These are phyloP conservation scores for Wickerhamiella spandovensis DNA, from an alignment of 805 yeast species.

Conservation along the genomic window DNA sequence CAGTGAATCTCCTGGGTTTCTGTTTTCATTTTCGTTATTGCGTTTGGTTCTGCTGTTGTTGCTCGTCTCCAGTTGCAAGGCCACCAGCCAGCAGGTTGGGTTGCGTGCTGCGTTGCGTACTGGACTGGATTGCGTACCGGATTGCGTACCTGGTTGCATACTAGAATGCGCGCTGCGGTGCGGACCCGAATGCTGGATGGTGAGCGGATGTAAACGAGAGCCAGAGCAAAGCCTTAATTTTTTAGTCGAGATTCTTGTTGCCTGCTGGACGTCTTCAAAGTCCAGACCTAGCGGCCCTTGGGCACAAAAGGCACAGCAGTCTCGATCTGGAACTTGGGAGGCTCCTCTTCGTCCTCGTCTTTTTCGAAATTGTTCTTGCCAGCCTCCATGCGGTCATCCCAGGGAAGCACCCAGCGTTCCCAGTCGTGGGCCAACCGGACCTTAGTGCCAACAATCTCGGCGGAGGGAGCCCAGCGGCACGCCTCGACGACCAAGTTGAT, in stretches of 20 bases:
- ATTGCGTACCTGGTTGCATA: no score
- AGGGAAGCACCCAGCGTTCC: slow-evolving; percentile 57
- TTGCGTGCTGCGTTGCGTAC: no score
- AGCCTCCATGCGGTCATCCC: slow-evolving; percentile 32
- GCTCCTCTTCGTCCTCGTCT: slow-evolving; percentile 14
- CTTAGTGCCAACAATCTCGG: slow-evolving; percentile 40
- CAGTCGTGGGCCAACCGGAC: slow-evolving; percentile 48
- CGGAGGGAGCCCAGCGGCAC: slow-evolving; percentile 37
- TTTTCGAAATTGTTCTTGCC: slow-evolving; percentile 32
- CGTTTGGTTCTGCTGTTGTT: no score
- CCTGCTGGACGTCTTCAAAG: background rate
- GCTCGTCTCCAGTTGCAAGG: no score
- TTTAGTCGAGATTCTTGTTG: background rate
- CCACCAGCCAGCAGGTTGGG: no score
- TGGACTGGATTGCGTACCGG: no score
- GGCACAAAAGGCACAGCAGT: slow-evolving; percentile 27
- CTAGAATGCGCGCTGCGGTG: no score
- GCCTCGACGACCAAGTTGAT: slow-evolving; percentile 40
- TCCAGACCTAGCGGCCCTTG: slow-evolving; percentile 9
- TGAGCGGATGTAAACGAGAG: no score
- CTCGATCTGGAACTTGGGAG: slow-evolving; percentile 24
- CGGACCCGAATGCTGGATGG: no score
- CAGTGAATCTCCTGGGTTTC: no score
- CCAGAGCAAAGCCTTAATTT: no score
- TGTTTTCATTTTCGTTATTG: no score